Conservation (phyloP, 2,329 filamentous ascomycete species). For the Teratosphaeria pseudoeucalypti region DNA sequence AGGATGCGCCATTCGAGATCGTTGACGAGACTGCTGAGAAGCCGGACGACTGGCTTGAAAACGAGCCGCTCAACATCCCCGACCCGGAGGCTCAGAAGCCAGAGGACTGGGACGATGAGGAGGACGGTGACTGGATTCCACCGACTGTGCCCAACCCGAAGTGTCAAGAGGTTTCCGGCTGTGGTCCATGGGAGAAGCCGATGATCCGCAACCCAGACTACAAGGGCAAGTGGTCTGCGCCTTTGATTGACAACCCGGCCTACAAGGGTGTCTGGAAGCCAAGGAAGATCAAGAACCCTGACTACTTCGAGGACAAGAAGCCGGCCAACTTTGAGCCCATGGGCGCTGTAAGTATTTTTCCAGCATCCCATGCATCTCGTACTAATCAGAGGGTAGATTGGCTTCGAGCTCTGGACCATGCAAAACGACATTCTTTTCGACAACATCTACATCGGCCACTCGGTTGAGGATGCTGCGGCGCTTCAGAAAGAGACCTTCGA, state of each 20-base stretch:
- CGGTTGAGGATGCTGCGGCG: constrained; percentile 80
- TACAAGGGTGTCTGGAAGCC: constrained; percentile 97
- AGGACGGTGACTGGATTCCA: constrained; percentile 94
- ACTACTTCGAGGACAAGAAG: constrained; percentile 94
- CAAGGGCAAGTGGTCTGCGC: constrained; percentile 98
- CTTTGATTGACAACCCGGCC: constrained; percentile 88
- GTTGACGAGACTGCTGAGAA: constrained; percentile 83
- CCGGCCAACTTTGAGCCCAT: constrained; percentile 97
- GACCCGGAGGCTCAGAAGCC: constrained; percentile 96
- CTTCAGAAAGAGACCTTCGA: constrained; percentile 83
- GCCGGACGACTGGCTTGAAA: constrained; percentile 92
- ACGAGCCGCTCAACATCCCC: constrained; percentile 70
- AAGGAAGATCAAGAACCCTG: constrained; percentile 92
- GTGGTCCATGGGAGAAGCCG: constrained; percentile 84
- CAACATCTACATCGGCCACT: constrained; percentile 99
- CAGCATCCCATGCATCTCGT: background rate
- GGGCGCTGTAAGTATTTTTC: constrained; percentile 68
- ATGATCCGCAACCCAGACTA: constrained; percentile 90
- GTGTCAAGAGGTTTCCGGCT: constrained; percentile 86
- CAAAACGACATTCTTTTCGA: constrained; percentile 97
- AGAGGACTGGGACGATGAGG: constrained; percentile 98
- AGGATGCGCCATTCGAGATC: constrained; percentile 94
- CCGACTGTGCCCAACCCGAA: constrained; percentile 91
- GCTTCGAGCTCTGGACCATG: constrained; percentile 99
- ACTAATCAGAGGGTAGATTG: constrained; percentile 51